These are phyloP conservation scores for Talaromyces wortmannii DNA, from an alignment of 495 filamentous ascomycete species.

Conservation along the genomic window DNA sequence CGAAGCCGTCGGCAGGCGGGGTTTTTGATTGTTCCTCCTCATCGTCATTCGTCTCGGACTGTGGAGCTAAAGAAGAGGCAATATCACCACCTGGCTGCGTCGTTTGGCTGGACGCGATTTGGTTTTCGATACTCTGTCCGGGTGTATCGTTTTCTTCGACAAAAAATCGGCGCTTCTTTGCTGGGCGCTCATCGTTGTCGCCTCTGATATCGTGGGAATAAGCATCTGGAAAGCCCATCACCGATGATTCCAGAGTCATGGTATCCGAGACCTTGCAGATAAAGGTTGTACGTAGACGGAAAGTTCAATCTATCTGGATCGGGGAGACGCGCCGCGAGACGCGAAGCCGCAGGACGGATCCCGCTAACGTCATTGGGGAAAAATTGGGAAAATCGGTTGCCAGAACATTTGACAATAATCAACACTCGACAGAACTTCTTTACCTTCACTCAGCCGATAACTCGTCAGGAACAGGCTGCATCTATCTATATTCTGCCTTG, in stretches of 20 bases:
- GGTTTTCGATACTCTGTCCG: neutral
- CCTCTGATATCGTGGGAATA: neutral
- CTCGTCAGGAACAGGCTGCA: no score
- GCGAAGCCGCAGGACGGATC: neutral
- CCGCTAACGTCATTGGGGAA: constrained; percentile 24
- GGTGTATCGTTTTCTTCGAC: constrained; percentile 37
- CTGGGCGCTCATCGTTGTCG: constrained; percentile 50
- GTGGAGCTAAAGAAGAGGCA: neutral
- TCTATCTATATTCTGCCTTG: no score
- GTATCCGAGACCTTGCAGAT: constrained; percentile 16
- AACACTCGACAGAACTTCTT: neutral
- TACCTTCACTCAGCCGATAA: no score
- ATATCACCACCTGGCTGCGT: no score
- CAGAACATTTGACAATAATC: neutral
- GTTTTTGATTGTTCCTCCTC: neutral
- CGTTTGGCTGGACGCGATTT: neutral
- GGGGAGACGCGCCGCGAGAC: constrained; percentile 33
- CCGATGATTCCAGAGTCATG: constrained; percentile 5
- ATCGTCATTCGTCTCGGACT: neutral
- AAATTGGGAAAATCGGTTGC: neutral
- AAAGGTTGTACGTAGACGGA: constrained; percentile 8
- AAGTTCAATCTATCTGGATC: constrained; percentile 1
- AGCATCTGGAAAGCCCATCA: constrained; percentile 39
- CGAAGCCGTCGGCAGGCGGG: constrained; percentile 41
- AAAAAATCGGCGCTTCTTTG: constrained; percentile 81